Conservation (phyloP, 2,329 filamentous ascomycete species). For the Cladosporium sp. region DNA sequence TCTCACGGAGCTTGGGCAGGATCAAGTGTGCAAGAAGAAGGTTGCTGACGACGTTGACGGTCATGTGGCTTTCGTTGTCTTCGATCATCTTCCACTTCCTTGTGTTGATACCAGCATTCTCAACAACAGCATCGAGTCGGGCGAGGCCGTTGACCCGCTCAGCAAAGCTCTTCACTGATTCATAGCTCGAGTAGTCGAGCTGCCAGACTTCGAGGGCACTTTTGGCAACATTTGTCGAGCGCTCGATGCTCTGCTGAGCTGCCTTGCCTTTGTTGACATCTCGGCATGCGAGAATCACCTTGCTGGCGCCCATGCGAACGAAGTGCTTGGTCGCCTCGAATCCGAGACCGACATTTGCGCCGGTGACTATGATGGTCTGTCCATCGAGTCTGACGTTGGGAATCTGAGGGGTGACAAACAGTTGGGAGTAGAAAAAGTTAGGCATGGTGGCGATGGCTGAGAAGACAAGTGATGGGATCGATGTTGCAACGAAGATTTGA, state of each 20-base stretch:
- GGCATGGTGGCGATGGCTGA: conserved; percentile 14
- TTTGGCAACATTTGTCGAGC: conserved; percentile 11
- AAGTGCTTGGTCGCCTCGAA: conserved; percentile 40
- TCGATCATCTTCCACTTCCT: conserved; percentile 34
- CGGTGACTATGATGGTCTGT: conserved; percentile 41
- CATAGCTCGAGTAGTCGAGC: conserved; percentile 37
- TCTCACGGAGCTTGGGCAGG: conserved; percentile 47
- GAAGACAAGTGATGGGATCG: neutral
- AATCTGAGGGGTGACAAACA: conserved; percentile 35
- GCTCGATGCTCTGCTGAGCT: conserved; percentile 28
- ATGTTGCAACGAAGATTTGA: too few relatives aligned
- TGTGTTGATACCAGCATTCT: conserved; percentile 36
- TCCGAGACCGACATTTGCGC: conserved; percentile 42
- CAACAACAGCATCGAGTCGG: conserved; percentile 24
- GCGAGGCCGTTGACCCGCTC: conserved; percentile 18
- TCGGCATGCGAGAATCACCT: conserved; percentile 41
- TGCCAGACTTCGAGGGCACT: conserved; percentile 39
- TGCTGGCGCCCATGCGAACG: conserved; percentile 29
- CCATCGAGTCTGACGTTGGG: conserved; percentile 23
- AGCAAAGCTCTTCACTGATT: conserved; percentile 29
- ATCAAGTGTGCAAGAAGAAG: conserved; percentile 47
- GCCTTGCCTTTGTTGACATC: conserved; percentile 40
- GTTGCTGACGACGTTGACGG: conserved; percentile 50
- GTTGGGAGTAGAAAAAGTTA: conserved; percentile 38
- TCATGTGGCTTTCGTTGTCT: conserved; percentile 45